Conservation (phyloP, 495 filamentous ascomycete species). For the Penicillium pancosmium region DNA sequence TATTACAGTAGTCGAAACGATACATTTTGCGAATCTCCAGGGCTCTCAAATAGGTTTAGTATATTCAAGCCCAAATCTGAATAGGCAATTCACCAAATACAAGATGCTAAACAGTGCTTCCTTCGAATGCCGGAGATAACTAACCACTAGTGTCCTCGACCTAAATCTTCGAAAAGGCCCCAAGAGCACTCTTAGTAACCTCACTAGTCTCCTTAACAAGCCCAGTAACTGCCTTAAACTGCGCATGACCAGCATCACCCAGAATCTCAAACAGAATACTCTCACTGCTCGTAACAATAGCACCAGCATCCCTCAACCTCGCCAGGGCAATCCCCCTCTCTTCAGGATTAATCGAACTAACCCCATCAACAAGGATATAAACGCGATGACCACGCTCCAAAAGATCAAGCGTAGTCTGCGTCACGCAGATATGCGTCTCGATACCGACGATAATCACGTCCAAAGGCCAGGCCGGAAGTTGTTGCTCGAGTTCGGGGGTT, state of each 20-base stretch:
- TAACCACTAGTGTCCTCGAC: too few relatives aligned
- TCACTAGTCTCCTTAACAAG: slow-evolving; percentile 78
- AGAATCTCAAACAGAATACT: slow-evolving; percentile 90
- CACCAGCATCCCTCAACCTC: slow-evolving; percentile 74
- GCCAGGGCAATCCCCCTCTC: slow-evolving; percentile 81
- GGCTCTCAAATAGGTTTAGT: too few relatives aligned
- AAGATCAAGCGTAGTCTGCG: slow-evolving; percentile 86
- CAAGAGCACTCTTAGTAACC: slow-evolving; percentile 65
- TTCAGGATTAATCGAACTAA: slow-evolving; percentile 79
- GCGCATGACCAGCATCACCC: slow-evolving; percentile 76
- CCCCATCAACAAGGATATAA: slow-evolving; percentile 89
- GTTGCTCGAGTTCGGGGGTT: slow-evolving; percentile 44
- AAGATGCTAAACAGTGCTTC: background rate
- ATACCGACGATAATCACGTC: slow-evolving; percentile 70
- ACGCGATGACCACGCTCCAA: slow-evolving; percentile 74
- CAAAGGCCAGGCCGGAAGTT: slow-evolving; percentile 28
- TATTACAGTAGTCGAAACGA: too few relatives aligned
- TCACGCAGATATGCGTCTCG: slow-evolving; percentile 92
- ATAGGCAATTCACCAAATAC: too few relatives aligned
- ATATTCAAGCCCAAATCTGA: too few relatives aligned
- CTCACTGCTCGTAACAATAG: slow-evolving; percentile 84
- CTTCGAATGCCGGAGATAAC: too few relatives aligned
- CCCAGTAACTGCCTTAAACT: slow-evolving; percentile 69
- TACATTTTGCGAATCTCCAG: too few relatives aligned
- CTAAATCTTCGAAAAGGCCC: slow-evolving; percentile 69